These are phyloP conservation scores for Athelia psychrophila DNA, from an alignment of 1,284 basidiomycete genomes.

Conservation along the genomic window DNA sequence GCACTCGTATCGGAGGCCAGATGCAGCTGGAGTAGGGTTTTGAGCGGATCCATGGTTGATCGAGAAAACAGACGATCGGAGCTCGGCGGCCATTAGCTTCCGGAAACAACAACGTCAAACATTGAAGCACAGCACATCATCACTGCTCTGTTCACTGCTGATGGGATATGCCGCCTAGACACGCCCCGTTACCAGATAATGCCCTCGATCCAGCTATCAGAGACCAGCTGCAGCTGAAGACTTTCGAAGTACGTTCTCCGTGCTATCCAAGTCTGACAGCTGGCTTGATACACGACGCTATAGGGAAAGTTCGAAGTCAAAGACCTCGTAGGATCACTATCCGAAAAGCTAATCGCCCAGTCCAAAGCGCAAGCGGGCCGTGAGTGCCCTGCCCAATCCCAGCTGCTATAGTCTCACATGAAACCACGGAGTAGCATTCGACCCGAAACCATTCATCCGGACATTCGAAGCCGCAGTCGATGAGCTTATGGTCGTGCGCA, in stretches of 20 bases:
- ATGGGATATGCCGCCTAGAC: slow-evolving; percentile 12
- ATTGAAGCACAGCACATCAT: background rate
- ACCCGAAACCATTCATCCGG: slow-evolving; percentile 89
- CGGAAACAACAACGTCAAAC: background rate
- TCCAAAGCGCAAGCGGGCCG: slow-evolving; percentile 83
- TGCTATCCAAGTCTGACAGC: slow-evolving; percentile 1
- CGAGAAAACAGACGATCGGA: background rate
- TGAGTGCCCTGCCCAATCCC: slow-evolving; percentile 39
- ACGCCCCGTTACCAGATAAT: slow-evolving; percentile 5
- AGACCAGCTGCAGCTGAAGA: slow-evolving; percentile 60
- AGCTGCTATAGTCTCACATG: slow-evolving; percentile 2
- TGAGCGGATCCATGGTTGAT: slow-evolving; percentile 45
- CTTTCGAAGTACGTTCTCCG: slow-evolving; percentile 54
- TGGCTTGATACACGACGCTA: background rate
- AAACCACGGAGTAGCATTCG: slow-evolving; percentile 64
- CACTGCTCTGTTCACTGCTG: background rate
- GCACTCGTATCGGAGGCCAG: slow-evolving; percentile 65
- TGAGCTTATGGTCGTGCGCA: slow-evolving; percentile 79
- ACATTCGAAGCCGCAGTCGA: slow-evolving; percentile 92
- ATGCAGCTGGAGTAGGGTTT: slow-evolving; percentile 65
- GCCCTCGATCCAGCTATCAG: slow-evolving; percentile 54
- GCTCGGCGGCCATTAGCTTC: background rate
- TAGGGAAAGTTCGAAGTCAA: slow-evolving; percentile 91
- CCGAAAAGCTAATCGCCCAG: slow-evolving; percentile 82
- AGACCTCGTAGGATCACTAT: slow-evolving; percentile 84